Evolutionary conservation across 2,329 filamentous ascomycete species (phyloP).

Genomic region (Dactylellina drechsleri): DNA sequence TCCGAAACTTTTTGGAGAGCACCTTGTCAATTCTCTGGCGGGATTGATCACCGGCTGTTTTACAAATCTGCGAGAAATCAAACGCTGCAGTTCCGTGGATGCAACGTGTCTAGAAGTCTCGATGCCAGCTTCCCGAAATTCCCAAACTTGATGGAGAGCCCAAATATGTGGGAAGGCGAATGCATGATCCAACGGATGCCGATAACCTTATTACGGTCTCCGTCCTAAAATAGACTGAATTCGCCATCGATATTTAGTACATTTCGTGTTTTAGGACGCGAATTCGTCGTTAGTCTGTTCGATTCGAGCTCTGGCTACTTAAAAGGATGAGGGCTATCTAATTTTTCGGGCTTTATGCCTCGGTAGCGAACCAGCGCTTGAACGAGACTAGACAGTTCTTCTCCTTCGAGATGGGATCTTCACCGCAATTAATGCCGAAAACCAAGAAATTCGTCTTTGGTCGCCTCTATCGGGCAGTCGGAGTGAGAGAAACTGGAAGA

Average conservation of each 20-base stretch:
- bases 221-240: neutral
- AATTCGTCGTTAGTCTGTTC: slow-evolving; percentile 10
- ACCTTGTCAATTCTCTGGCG: slow-evolving; percentile 27
- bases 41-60: slow-evolving; percentile 24
- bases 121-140: slow-evolving; percentile 11
- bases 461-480: slow-evolving; percentile 44
- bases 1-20: slow-evolving; percentile 32
- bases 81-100: neutral
- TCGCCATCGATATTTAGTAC: slow-evolving; percentile 3
- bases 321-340: neutral
- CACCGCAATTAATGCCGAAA: slow-evolving; percentile 41
- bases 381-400: neutral
- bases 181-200: slow-evolving; percentile 35
- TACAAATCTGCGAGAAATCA: slow-evolving; percentile 15
- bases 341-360: slow-evolving; percentile 14
- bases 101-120: neutral
- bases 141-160: slow-evolving; percentile 11
- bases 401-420: slow-evolving; percentile 38
- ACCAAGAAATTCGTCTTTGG: slow-evolving; percentile 34
- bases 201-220: slow-evolving; percentile 36
- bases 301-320: slow-evolving; percentile 1
- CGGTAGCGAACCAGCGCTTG: neutral
- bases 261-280: slow-evolving; percentile 2
- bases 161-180: slow-evolving; percentile 23
- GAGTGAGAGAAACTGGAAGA: slow-evolving; percentile 28